Percentiles rank a stretch among this genome's conserved stretches.
Conservation (phyloP, 192 early-diverging fungal species). For the Podila epicladia region DNA sequence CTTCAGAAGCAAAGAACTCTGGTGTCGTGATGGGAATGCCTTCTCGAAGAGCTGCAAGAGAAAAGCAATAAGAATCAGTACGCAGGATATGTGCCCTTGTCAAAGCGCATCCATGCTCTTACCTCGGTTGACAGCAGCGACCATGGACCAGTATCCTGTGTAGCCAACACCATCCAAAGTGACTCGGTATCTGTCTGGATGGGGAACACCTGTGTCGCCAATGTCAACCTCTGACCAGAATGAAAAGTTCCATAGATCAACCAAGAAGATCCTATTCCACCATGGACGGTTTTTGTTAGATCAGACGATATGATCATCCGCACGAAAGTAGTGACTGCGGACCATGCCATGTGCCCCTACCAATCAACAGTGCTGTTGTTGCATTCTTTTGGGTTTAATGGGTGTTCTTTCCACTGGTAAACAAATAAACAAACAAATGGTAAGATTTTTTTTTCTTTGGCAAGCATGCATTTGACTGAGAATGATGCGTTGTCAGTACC, state of each 20-base stretch:
- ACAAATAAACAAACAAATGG: not conserved
- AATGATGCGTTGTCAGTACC: conserved; percentile 17
- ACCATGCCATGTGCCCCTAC: conserved; percentile 11
- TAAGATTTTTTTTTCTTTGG: not conserved
- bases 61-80: not conserved
- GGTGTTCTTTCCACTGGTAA: conserved; percentile 45
- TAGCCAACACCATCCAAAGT: conserved; percentile 63
- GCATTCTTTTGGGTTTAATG: conserved; percentile 70
- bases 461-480: not conserved
- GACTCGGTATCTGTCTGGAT: conserved; percentile 68
- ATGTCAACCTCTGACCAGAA: conserved; percentile 79
- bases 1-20: conserved; percentile 55
- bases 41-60: conserved; percentile 56
- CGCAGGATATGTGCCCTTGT: not conserved
- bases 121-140: conserved; percentile 80
- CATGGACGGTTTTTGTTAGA: not conserved
- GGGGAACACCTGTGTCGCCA: conserved; percentile 48
- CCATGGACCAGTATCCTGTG: conserved; percentile 87
- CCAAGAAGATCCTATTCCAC: conserved; percentile 75
- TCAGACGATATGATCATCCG: not conserved
- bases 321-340: not conserved
- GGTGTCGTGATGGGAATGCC: conserved; percentile 71
- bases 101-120: not conserved
- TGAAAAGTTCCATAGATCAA: conserved; percentile 87
- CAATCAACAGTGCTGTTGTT: conserved; percentile 68